A percentile compares a stretch with the other conserved stretches of the same genome.
phyloP scores from a whole-genome alignment of 345 rosid species.

The Triadica sebifera region DNA sequence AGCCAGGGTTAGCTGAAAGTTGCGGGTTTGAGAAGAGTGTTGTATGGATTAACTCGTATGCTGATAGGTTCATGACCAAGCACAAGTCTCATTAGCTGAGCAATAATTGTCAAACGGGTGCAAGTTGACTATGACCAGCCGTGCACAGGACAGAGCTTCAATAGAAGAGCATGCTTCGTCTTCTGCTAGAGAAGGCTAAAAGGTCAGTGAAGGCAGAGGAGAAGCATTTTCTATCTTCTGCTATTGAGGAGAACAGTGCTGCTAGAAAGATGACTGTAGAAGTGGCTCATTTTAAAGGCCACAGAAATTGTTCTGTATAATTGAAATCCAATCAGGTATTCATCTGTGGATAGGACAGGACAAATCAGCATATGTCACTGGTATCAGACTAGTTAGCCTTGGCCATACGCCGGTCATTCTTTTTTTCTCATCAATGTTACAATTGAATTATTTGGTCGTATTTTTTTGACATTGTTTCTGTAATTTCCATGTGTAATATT shows the following conservation, averaged over 20 bases:
- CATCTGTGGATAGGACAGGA: background rate
- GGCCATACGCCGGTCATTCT: no score
- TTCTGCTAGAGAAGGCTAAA: constrained; percentile 10
- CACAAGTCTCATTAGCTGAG: background rate
- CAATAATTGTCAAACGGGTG: background rate
- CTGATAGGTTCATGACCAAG: background rate
- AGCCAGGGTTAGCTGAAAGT: background rate
- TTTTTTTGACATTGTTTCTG: background rate
- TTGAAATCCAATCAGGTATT: constrained; percentile 7
- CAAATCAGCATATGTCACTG: background rate
- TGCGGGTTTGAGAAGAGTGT: background rate
- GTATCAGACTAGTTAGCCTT: background rate
- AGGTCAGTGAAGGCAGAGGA: no score
- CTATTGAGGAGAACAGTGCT: constrained; percentile 12
- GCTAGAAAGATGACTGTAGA: constrained; percentile 6
- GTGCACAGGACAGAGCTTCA: background rate
- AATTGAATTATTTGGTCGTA: constrained; percentile 10
- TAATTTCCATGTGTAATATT: background rate
- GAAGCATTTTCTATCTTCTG: background rate
- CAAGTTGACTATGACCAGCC: background rate
- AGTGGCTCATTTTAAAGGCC: constrained; percentile 26
- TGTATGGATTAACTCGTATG: background rate
- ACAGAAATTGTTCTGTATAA: constrained; percentile 29
- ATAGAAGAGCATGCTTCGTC: background rate
- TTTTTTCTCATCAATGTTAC: background rate